These are phyloP conservation scores for Paspalum vaginatum DNA, from an alignment of 176 grass and related monocot species.

Conservation along the genomic window DNA sequence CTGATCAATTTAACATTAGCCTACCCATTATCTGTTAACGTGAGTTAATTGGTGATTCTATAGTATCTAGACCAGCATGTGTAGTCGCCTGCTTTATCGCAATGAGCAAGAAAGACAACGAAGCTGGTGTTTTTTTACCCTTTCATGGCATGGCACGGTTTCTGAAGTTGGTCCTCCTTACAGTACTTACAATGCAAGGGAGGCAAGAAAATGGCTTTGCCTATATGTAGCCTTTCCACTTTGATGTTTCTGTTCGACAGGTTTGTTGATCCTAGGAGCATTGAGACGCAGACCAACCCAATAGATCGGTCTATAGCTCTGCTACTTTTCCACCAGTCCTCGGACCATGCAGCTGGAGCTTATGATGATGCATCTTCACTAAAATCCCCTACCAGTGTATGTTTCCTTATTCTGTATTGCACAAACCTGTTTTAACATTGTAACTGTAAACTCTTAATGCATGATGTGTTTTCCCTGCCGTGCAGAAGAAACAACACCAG, in stretches of 20 bases:
- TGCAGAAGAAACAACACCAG: constrained; percentile 50
- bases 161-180: background rate
- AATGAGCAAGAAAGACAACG: background rate
- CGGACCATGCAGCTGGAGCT: constrained; percentile 35
- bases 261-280: constrained; percentile 52
- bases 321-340: constrained; percentile 73
- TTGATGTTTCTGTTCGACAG: constrained; percentile 54
- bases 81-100: background rate
- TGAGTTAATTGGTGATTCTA: background rate
- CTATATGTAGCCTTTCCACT: constrained; percentile 21
- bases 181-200: background rate
- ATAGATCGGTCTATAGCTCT: constrained; percentile 89
- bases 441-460: background rate
- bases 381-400: constrained; percentile 50
- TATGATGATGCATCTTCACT: constrained; percentile 45
- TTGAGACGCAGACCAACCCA: constrained; percentile 86
- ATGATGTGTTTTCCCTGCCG: background rate
- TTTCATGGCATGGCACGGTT: background rate
- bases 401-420: constrained; percentile 2
- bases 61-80: background rate
- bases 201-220: constrained; percentile 10
- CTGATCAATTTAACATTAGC: background rate
- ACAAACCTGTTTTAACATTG: background rate
- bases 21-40: background rate
- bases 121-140: no score